Percentiles rank a stretch among this genome's conserved stretches.
Evolutionary conservation across 1,139 yeast species (phyloP).

Genomic region (Hansenula lynferdii): DNA sequence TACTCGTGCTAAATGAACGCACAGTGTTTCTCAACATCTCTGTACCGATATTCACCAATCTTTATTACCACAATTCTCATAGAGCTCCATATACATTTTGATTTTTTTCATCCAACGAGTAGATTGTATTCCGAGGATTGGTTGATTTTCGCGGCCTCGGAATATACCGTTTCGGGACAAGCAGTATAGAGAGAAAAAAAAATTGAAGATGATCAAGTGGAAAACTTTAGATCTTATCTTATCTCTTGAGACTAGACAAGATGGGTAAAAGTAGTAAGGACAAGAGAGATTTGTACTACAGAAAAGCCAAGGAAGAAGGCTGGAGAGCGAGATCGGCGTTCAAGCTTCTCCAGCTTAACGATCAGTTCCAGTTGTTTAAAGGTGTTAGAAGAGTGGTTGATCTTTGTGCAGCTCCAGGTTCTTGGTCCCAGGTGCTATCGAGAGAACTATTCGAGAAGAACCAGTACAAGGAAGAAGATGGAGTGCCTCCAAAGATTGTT

Average conservation of each 20-base stretch:
- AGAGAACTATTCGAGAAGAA: conserved; percentile 49
- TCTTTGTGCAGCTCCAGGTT: conserved; percentile 98
- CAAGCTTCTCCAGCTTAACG: conserved; percentile 83
- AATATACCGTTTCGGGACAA: background rate
- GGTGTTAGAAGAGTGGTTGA: conserved; percentile 84
- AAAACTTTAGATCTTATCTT: no score
- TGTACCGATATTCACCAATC: no score
- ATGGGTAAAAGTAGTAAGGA: conserved; percentile 98
- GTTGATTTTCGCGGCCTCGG: background rate
- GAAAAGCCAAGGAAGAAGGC: conserved; percentile 96
- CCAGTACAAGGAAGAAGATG: conserved; percentile 22
- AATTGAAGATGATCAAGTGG: no score
- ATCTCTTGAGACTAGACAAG: no score
- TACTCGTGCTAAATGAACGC: conserved; percentile 7
- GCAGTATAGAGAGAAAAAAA: background rate
- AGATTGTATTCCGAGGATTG: background rate
- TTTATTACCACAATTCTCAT: no score
- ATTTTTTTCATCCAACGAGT: background rate
- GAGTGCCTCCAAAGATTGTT: conserved; percentile 60
- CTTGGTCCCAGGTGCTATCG: conserved; percentile 97
- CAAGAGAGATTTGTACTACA: conserved; percentile 81
- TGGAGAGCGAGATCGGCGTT: conserved; percentile 97
- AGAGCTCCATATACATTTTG: no score
- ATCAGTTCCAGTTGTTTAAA: conserved; percentile 77
- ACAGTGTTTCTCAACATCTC: conserved; percentile 3